Evolutionary conservation across 78 protist genomes (phyloP).

Genomic region (Monosiga brevicollis): DNA sequence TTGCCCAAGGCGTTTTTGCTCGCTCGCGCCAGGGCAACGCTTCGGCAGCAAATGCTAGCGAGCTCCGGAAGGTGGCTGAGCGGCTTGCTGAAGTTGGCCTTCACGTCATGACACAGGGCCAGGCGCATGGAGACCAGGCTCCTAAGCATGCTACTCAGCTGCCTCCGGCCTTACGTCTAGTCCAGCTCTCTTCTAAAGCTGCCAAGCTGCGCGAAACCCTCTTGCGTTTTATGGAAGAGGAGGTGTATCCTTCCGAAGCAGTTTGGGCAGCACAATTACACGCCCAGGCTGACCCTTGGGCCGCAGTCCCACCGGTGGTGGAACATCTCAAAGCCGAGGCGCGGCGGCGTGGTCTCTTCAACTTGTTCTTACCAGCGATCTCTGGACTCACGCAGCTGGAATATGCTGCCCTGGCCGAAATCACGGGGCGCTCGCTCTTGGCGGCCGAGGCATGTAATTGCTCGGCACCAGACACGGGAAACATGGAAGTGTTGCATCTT

Average conservation of each 20-base stretch:
- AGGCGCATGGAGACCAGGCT: background rate
- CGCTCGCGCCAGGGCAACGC: constrained; percentile 44
- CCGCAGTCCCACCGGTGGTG: background rate
- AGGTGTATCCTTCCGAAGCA: constrained; percentile 28
- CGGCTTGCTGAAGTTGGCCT: background rate
- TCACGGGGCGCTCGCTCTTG: constrained; percentile 30
- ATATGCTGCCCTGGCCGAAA: constrained; percentile 58
- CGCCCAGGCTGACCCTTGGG: background rate
- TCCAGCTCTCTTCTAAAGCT: background rate
- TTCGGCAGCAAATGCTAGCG: background rate
- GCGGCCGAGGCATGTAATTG: constrained; percentile 63
- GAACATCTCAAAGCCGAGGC: constrained; percentile 36
- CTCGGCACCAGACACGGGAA: constrained; percentile 81
- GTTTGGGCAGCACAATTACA: background rate
- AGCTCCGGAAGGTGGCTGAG: background rate
- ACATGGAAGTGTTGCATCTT: constrained; percentile 62
- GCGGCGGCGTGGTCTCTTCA: constrained; percentile 29
- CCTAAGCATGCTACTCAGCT: background rate
- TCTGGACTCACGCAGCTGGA: constrained; percentile 43
- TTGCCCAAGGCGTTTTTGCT: constrained; percentile 26
- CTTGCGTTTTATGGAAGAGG: constrained; percentile 28
- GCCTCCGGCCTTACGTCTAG: background rate
- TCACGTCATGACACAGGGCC: background rate
- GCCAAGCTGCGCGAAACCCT: background rate
- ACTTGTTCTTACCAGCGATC: constrained; percentile 33